Evolutionary conservation across 208 protist species (phyloP).

Genomic region (Trypanosoma lewisi): DNA sequence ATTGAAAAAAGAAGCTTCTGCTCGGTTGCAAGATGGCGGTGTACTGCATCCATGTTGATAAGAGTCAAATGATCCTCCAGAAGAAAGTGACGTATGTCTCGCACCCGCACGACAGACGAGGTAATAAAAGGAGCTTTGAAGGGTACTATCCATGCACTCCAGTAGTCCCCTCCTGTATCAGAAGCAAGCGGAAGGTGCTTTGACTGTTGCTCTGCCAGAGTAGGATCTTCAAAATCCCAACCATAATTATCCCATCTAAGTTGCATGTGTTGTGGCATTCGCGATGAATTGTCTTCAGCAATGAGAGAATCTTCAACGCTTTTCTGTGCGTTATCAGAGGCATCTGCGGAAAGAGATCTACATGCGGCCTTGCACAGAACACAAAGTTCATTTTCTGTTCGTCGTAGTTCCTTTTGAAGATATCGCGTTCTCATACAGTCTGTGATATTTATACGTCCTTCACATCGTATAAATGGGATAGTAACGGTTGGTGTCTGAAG

Average conservation of each 20-base stretch:
- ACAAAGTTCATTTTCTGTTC: conserved; percentile 7
- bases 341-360: not conserved
- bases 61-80: not conserved
- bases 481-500: not conserved
- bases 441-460: conserved; percentile 13
- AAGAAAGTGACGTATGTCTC: conserved; percentile 13
- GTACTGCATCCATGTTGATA: not conserved
- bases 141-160: conserved; percentile 14
- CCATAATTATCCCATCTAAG: conserved; percentile 20
- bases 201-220: not conserved
- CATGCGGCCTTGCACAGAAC: not conserved
- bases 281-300: not conserved
- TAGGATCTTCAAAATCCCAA: conserved; percentile 20
- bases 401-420: conserved; percentile 19
- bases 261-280: conserved; percentile 1
- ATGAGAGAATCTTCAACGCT: not conserved
- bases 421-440: conserved; percentile 11
- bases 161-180: not conserved
- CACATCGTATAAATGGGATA: conserved; percentile 9
- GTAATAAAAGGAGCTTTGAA: not conserved
- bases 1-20: not conserved
- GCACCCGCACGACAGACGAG: not conserved
- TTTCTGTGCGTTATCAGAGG: not conserved
- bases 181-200: not conserved
- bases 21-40: not conserved